Conservation (phyloP, 164 flowering plant genomes). For the Chloranthus sessilifolius region DNA sequence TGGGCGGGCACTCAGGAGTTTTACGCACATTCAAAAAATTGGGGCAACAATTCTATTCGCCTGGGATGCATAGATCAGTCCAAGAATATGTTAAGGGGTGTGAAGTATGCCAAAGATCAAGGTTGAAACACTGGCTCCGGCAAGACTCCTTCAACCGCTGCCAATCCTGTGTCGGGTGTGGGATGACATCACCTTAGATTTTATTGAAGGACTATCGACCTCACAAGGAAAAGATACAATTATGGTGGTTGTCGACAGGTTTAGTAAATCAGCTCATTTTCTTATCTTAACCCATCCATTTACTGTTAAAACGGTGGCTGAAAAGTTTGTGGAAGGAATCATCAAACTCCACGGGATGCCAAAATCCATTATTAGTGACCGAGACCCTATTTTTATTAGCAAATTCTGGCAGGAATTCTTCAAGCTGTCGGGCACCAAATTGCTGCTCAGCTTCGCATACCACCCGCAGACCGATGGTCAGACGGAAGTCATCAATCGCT, state of each 20-base stretch:
- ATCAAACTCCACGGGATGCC: too few species aligned
- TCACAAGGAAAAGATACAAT: conserved; percentile 8
- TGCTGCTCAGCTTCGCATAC: too few species aligned
- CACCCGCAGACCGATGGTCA: too few species aligned
- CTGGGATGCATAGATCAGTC: conserved; percentile 4
- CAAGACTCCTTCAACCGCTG: neutral
- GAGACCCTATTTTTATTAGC: too few species aligned
- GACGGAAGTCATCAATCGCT: too few species aligned
- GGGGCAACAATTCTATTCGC: conserved; percentile 1
- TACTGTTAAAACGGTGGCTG: conserved; percentile 3
- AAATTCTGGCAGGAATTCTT: too few species aligned
- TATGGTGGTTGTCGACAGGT: conserved; percentile 6
- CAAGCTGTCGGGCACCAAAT: too few species aligned
- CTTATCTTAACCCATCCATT: conserved; percentile 7
- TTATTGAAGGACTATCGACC: conserved; percentile 6
- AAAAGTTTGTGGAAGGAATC: conserved; percentile 5
- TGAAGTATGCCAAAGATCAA: neutral
- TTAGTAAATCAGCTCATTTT: conserved; percentile 6
- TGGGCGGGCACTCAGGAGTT: neutral
- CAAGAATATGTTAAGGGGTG: too few species aligned
- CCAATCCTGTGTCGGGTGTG: too few species aligned
- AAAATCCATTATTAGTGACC: too few species aligned
- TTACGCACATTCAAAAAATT: neutral
- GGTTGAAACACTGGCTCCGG: neutral
- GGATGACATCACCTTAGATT: conserved; percentile 4